Evolutionary conservation across 768 basidiomycete species (phyloP).

Genomic region (Pulveroboletus frians): DNA sequence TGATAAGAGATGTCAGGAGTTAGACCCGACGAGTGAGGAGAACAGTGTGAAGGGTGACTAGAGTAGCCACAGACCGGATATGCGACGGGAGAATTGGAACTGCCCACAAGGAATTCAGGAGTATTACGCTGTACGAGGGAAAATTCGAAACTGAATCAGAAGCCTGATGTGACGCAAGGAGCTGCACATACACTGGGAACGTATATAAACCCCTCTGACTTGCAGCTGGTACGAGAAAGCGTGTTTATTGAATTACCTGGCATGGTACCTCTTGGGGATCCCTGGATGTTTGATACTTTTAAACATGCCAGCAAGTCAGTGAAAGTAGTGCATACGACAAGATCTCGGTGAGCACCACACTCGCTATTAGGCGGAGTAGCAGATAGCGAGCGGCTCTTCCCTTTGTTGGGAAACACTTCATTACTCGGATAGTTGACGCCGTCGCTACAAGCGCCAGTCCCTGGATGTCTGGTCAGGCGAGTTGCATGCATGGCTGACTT

Average conservation of each 20-base stretch:
- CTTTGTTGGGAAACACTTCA: slow-evolving; percentile 10
- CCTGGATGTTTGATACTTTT: slow-evolving; percentile 11
- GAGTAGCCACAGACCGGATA: slow-evolving; percentile 29
- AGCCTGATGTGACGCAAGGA: neutral
- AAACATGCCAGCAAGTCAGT: neutral
- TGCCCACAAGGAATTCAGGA: slow-evolving; percentile 30
- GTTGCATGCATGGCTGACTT: neutral
- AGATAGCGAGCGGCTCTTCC: slow-evolving; percentile 19
- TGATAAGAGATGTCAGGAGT: slow-evolving; percentile 8
- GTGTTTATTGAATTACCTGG: neutral
- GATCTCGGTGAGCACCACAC: neutral
- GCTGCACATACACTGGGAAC: slow-evolving; percentile 18
- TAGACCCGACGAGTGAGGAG: neutral
- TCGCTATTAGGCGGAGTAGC: neutral
- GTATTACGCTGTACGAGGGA: slow-evolving; percentile 13
- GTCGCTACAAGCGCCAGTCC: neutral
- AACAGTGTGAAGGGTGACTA: slow-evolving; percentile 19
- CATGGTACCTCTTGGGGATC: neutral
- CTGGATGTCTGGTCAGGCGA: neutral
- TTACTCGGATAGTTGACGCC: neutral
- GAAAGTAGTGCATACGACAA: slow-evolving; percentile 11
- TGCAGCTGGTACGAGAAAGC: neutral
- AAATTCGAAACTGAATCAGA: neutral
- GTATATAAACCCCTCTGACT: slow-evolving; percentile 27
- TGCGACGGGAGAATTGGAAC: slow-evolving; percentile 28